Evolutionary conservation across 768 basidiomycete species (phyloP), one percentile per base, ranked within the genome.

Genomic region (Pholiota conissans): DNA sequence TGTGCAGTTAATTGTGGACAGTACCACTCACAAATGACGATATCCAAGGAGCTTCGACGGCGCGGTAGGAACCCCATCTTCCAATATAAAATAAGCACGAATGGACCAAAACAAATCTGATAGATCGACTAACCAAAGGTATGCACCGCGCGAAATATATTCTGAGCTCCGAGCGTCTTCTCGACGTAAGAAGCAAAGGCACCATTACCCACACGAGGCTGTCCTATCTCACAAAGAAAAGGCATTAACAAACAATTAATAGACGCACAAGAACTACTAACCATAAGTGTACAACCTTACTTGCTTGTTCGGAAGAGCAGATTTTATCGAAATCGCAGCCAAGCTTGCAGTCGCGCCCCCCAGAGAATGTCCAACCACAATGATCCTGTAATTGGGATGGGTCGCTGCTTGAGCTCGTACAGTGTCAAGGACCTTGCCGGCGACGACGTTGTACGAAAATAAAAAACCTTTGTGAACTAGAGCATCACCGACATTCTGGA

Each of bases 1-100:
- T 24, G 18, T 45, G 18, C 29, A 4, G 28, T 18, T 28, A 13
- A 48, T 65, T 5, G n/a, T n/a, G 13, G 30, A 32, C 7, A 13
- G 13, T 32, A 6, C 13, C 51, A 63, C 81, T 68, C 73, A 73
- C 71, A 71, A 80, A 54, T 83, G 82, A 39, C 64, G 72, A 63
- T 84, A 84, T n/a, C 81, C 82, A 13, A 80, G 66, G 29, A 27
- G 59, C 51, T 73, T 69, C 24, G 76, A 77, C 42, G 83, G 67
- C 60, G 84, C 74, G 5, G 80, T 82, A 3, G 83, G 81, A 7
- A 83, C 78, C 5, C 82, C 81, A 57, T 83, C 82, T 79, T 48
- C 20, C 16, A 22, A 49, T 24, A 52, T 45, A n/a, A n/a, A n/a
- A n/a, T 9, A 49, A n/a, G n/a, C 32, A 42, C 13, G 27, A 49